Evolutionary conservation across 306 rosid genomes (phyloP), one percentile per base, ranked within the genome.

Genomic region (Adenanthera pavonina): DNA sequence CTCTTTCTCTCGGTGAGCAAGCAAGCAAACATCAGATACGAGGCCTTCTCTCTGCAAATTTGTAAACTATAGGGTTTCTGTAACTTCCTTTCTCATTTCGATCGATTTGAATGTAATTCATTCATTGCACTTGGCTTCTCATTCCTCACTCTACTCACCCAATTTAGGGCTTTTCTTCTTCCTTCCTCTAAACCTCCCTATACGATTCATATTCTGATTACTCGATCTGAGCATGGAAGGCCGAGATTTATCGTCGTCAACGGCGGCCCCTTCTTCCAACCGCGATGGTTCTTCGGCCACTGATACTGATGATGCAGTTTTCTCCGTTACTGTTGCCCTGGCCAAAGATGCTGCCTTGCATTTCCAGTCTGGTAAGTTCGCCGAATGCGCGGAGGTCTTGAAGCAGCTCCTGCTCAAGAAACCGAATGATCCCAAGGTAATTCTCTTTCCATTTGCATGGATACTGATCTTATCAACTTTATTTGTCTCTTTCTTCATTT

Each of bases 381-480:
- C 85, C 35, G 95, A 90, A 76, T 93, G 98, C 67, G 88, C 82
- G 17, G 90, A 90, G 53, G 92, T 91, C 17, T 85, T 96, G 90
- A 67, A 86, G 80, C 92, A 96, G 92, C 92, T 94, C 78, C 76
- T 87, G 83, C 91, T 64, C 64, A 85, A 87, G 92, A 96, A 96
- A 77, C 88, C 88, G 47, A 81, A 85, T 80, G 99, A 96, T 92
- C 98, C 94, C 53, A 96, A 96, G 94, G 99, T 96, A 79, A 66
- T 73, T 13, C 2, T 65, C n/a, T 71, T 13, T 66, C 76, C 49
- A 2, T 60, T 80, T 15, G 48, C 40, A 15, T 57, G 15, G 73
- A 68, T 77, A 16, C 78, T 74, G 79, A 77, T 82, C 69, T 71
- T 60, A 3, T 15, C 34, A n/a, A 15, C 16, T 36, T 17, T 49